Base-by-base conservation (phyloP, 805 yeast genomes). In the Clavispora vitiphila region DNA sequence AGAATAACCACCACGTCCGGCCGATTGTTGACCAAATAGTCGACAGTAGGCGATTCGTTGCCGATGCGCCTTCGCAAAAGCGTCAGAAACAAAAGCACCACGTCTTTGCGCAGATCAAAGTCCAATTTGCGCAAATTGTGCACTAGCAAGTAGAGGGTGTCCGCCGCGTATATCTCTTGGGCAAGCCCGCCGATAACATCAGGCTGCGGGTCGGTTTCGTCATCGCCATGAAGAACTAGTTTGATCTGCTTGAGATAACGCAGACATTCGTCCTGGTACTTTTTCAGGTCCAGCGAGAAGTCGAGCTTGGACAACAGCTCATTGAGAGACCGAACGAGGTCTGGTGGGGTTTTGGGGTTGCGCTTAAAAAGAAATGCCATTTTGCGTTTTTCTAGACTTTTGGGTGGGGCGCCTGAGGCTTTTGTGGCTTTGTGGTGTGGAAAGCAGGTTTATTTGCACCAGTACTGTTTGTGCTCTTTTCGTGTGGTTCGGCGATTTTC, bases 301-400 rank as follows among this genome's bases (percentile, higher is more conserved):
- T 81, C 86, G 16, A 84, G 68, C 57, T 84, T 84, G 12, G 71
- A 58, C 9, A 89, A 72, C 54, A 80, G 86, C 37, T 91, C 98
- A 48, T 78, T 77, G 47, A 89, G 71, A 6, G 81, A 79, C 37
- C 86, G 74, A 3, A 88, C 83, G 44, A 89, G 75, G 56, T 91
- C 99, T 15, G 77, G 77, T 2, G 96, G 95, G 1, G 96, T 81
- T 61, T 88, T 89, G 8, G 95, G 96, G 57, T 82, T 86, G 56
- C 96, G 76, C 50, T 88, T 86, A 74, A 93, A 91, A 53, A 93
- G 70, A 56, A 91, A 91, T 10, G 96, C 85, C 96, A 90, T 88
- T 15, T 3, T 26, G 8, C 8, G 2, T n/a, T 26, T 12, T 6
- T 6, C 7, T 9, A 2, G 16, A n/a, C n/a, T n/a, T n/a, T n/a